These are phyloP conservation scores for Pleurotus pulmonarius DNA, from an alignment of 768 basidiomycete genomes.

Conservation along the genomic window DNA sequence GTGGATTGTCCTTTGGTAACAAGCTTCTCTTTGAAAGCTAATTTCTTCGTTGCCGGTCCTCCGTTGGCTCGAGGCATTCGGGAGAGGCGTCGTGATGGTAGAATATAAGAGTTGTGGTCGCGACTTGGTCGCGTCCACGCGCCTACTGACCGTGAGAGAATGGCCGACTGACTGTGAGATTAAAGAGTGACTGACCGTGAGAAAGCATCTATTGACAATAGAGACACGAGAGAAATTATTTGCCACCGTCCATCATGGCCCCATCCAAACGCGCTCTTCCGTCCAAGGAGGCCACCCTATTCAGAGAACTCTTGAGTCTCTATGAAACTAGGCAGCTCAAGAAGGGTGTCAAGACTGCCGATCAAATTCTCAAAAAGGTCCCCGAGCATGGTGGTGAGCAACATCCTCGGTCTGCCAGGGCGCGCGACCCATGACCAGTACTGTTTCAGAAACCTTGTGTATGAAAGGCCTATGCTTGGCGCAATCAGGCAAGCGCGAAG, in stretches of 20 bases:
- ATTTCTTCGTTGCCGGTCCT: constrained; percentile 52
- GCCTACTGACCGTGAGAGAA: neutral
- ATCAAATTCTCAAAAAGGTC: constrained; percentile 91
- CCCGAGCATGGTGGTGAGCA: constrained; percentile 90
- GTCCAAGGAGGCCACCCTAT: constrained; percentile 79
- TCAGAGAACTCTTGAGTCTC: constrained; percentile 80
- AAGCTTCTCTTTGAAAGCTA: constrained; percentile 81
- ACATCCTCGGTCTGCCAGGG: neutral
- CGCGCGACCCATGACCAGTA: neutral
- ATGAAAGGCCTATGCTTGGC: constrained; percentile 92
- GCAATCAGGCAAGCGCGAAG: constrained; percentile 74
- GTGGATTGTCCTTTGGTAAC: constrained; percentile 71
- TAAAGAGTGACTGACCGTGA: too few relatives aligned
- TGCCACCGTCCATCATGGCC: constrained; percentile 4
- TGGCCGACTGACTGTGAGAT: neutral
- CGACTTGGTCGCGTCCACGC: neutral
- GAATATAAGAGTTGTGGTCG: constrained; percentile 4
- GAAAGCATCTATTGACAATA: too few relatives aligned
- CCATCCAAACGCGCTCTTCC: constrained; percentile 56
- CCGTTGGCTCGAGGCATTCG: constrained; percentile 70
- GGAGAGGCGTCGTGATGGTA: constrained; percentile 13
- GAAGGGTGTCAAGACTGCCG: constrained; percentile 86
- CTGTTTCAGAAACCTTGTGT: constrained; percentile 77
- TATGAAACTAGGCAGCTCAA: constrained; percentile 91
- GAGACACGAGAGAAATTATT: neutral